Percentiles rank a stretch among this genome's conserved stretches.
phyloP scores from a whole-genome alignment of 2,329 filamentous ascomycete species.

The Podosphaera xanthii region DNA sequence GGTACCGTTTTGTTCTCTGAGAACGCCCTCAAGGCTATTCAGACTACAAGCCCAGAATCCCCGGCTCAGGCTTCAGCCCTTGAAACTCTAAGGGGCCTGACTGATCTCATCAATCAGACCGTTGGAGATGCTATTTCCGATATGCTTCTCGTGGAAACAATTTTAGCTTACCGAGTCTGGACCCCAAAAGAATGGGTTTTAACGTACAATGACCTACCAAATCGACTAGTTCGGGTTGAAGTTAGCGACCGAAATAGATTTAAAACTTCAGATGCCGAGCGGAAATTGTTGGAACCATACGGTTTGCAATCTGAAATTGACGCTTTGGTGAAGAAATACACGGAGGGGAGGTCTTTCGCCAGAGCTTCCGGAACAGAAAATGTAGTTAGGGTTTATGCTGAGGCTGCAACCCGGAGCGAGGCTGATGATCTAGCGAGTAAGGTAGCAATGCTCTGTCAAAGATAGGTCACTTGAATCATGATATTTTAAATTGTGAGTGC shows the following conservation, averaged over 20 bases:
- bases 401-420: slow-evolving; percentile 72
- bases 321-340: slow-evolving; percentile 70
- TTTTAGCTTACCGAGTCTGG: slow-evolving; percentile 89
- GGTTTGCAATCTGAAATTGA: slow-evolving; percentile 76
- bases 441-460: slow-evolving; percentile 25
- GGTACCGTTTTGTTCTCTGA: slow-evolving; percentile 89
- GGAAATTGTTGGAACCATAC: slow-evolving; percentile 56
- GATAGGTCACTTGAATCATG: too few species aligned
- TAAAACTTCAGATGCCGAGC: slow-evolving; percentile 78
- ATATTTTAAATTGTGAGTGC: too few species aligned
- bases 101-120: slow-evolving; percentile 91
- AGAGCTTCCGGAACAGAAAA: slow-evolving; percentile 90
- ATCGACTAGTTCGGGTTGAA: slow-evolving; percentile 81
- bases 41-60: slow-evolving; percentile 60
- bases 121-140: slow-evolving; percentile 92
- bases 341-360: slow-evolving; percentile 71
- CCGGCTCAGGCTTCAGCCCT: slow-evolving; percentile 80
- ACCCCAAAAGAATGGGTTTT: slow-evolving; percentile 72
- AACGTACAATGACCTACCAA: slow-evolving; percentile 85
- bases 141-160: slow-evolving; percentile 85
- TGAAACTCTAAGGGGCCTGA: slow-evolving; percentile 60
- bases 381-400: slow-evolving; percentile 84
- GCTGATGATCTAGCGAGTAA: slow-evolving; percentile 76
- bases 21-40: slow-evolving; percentile 58
- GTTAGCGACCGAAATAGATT: slow-evolving; percentile 76